Conservation (phyloP, 2,329 filamentous ascomycete genomes). For the Cladosporium cucumerinum region DNA sequence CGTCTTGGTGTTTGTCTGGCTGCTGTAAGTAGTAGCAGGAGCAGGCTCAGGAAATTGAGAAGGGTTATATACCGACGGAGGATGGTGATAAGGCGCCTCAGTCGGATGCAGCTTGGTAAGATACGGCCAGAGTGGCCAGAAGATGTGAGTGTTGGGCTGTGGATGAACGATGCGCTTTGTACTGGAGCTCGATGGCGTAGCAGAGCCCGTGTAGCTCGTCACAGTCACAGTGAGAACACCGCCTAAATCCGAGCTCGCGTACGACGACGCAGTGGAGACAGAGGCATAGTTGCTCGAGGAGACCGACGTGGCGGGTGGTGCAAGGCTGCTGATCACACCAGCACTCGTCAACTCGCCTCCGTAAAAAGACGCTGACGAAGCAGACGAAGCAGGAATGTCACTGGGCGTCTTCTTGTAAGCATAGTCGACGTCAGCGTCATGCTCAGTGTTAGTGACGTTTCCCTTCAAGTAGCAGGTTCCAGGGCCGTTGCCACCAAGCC, state of each 20-base stretch:
- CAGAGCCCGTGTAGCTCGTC: background rate
- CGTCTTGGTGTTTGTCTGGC: background rate
- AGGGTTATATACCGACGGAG: background rate
- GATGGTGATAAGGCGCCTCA: background rate
- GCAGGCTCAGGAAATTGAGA: background rate
- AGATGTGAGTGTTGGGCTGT: background rate
- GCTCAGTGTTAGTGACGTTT: background rate
- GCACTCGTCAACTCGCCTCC: background rate
- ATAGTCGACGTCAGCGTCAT: constrained; percentile 17
- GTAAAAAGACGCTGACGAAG: background rate
- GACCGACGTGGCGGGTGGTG: background rate
- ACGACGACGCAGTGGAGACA: background rate
- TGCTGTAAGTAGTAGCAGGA: background rate
- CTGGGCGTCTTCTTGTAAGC: constrained; percentile 12
- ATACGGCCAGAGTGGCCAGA: background rate
- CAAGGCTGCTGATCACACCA: background rate
- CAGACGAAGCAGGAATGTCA: background rate
- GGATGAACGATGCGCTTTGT: background rate
- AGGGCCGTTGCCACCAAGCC: constrained; percentile 19
- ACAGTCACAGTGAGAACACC: background rate
- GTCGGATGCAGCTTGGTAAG: background rate
- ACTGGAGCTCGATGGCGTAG: background rate
- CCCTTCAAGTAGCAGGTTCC: constrained; percentile 22
- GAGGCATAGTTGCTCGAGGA: background rate
- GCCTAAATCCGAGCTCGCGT: background rate